Base-by-base conservation (phyloP, 257 asterid species). In the Gentiana straminea region DNA sequence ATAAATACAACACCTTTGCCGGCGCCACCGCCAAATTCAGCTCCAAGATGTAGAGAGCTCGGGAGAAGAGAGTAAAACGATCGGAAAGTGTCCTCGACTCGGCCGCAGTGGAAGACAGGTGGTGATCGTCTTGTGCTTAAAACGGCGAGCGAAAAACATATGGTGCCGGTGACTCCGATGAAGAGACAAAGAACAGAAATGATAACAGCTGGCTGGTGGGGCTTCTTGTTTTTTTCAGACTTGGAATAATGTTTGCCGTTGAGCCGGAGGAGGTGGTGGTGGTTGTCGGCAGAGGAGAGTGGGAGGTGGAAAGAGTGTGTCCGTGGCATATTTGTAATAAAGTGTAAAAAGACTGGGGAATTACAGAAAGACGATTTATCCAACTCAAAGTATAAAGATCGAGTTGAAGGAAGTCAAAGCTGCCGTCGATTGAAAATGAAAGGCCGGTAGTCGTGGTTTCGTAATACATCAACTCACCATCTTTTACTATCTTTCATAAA, bases 61-160 rank as follows among this genome's bases (percentile, higher is more conserved):
- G 62, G 56, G 12, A 64, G 57, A 13, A 64, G 57, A 3, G 71
- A 54, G 51, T 66, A 66, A 57, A 66, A 66, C 4, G 52, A 52
- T 2, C 61, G 60, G 61, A 66, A 66, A 49, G 66, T 66, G 46
- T 66, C 71, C 57, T 45, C 61, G 7, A 44, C 48, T 9, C 65
- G 61, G 35, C 71, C 71, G 32, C 71, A 66, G 35, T 58, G 66
- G 52, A 60, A 59, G 53, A 39, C 3, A 0, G 66, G 71, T 36
- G 56, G 4, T 24, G 46, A 41, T 33, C 52, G 53, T 48, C 43
- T 54, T 39, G 66, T 38, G 35, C 62, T 62, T 4, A 66, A 46
- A 48, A 66, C 55, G 13, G 58, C 61, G 58, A 59, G 35, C 39
- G 54, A 15, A 39, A 11, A 53, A 62, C 59, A 60, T 9, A 49